These are phyloP conservation scores for Russula griseocarnosa DNA, from an alignment of 768 basidiomycete species.

Conservation along the genomic window DNA sequence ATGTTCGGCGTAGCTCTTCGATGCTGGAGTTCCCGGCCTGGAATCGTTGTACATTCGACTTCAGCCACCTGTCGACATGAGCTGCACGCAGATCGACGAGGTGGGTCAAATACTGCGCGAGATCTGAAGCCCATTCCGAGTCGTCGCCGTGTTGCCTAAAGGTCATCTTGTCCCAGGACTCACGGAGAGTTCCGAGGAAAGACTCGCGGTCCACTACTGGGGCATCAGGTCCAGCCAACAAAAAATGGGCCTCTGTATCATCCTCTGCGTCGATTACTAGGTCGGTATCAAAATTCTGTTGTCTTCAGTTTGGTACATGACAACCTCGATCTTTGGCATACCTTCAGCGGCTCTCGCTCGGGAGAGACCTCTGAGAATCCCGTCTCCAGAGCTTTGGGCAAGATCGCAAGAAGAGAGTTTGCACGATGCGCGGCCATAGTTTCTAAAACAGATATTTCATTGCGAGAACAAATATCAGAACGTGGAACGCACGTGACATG, in stretches of 20 bases:
- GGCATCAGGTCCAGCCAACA: conserved; percentile 30
- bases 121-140: conserved; percentile 39
- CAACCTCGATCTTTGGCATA: conserved; percentile 26
- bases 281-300: conserved; percentile 54
- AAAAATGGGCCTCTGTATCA: conserved; percentile 39
- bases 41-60: conserved; percentile 48
- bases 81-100: conserved; percentile 44
- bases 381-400: conserved; percentile 46
- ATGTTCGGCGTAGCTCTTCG: conserved; percentile 43
- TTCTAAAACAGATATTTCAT: conserved; percentile 35
- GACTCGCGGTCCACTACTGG: conserved; percentile 32
- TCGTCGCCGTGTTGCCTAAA: conserved; percentile 41
- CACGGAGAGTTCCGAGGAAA: conserved; percentile 30
- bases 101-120: conserved; percentile 40
- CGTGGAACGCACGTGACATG: conserved; percentile 48
- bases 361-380: conserved; percentile 47
- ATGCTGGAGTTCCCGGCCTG: conserved; percentile 43
- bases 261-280: conserved; percentile 38
- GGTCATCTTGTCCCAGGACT: conserved; percentile 35
- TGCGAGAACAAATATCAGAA: not conserved
- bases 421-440: conserved; percentile 50
- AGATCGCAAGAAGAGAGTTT: conserved; percentile 37
- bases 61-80: conserved; percentile 51
- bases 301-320: not conserved
- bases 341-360: conserved; percentile 49